These are phyloP conservation scores for Mikania micrantha DNA, from an alignment of 129 eudicot species.

Conservation along the genomic window DNA sequence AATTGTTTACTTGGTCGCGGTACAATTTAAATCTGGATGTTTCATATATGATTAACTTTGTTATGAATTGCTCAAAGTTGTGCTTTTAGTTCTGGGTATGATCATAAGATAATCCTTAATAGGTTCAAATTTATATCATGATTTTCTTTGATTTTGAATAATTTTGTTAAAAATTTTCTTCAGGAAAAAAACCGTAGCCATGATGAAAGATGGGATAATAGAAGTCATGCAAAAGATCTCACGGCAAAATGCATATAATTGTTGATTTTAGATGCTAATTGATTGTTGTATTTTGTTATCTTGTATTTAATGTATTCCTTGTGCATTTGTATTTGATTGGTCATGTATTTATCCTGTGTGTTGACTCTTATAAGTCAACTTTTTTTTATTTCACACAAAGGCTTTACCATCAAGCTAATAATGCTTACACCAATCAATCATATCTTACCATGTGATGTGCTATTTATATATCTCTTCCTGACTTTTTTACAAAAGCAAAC, in stretches of 20 bases:
- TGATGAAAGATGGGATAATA: slow-evolving; percentile 9
- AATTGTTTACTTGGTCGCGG: not conserved
- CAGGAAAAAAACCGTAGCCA: slow-evolving; percentile 25
- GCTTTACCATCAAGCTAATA: too few relatives aligned
- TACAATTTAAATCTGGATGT: not conserved
- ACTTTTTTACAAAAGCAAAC: too few relatives aligned
- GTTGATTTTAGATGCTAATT: slow-evolving; percentile 19
- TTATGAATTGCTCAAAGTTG: not conserved
- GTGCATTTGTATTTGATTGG: not conserved
- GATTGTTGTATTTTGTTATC: slow-evolving; percentile 2
- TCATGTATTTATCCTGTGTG: not conserved
- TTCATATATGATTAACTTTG: not conserved
- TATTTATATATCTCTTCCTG: too few relatives aligned
- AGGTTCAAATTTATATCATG: not conserved
- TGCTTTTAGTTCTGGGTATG: not conserved
- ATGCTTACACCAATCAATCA: too few relatives aligned
- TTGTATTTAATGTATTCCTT: slow-evolving; percentile 16
- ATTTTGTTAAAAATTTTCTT: not conserved
- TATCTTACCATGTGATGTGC: too few relatives aligned
- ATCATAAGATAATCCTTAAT: not conserved
- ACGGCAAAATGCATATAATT: slow-evolving; percentile 12
- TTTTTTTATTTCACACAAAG: too few relatives aligned
- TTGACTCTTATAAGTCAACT: not conserved
- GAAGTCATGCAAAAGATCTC: slow-evolving; percentile 16
- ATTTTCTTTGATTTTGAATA: not conserved